Conservation (phyloP, 2,329 filamentous ascomycete species). For the Fusarium sp. region DNA sequence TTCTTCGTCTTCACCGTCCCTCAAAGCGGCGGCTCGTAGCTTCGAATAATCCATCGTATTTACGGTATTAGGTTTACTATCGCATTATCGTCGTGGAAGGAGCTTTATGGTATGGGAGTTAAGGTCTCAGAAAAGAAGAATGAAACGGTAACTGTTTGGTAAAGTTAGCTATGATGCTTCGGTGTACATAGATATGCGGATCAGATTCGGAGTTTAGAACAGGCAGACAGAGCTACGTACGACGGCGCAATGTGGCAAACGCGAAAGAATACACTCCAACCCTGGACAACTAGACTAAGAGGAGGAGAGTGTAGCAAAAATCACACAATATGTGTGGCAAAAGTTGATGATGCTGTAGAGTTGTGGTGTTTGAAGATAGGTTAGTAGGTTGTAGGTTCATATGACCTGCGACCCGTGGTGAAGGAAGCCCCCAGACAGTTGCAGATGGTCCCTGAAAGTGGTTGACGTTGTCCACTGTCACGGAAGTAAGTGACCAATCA, state of each 20-base stretch:
- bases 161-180: conserved; percentile 10
- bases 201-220: conserved; percentile 9
- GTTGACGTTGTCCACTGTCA: conserved; percentile 27
- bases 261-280: not conserved
- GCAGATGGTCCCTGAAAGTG: conserved; percentile 30
- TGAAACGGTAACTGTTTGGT: not conserved
- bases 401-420: conserved; percentile 25
- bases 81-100: conserved; percentile 30
- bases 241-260: conserved; percentile 21
- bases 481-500: conserved; percentile 19
- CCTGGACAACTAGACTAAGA: not conserved
- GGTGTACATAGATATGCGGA: not conserved
- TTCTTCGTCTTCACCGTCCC: conserved; percentile 89
- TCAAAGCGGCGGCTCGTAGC: conserved; percentile 87
- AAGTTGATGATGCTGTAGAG: conserved; percentile 13
- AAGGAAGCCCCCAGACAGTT: conserved; percentile 21
- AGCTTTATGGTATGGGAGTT: not conserved
- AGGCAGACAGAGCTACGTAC: conserved; percentile 40
- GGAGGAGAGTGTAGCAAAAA: not conserved
- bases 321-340: conserved; percentile 13
- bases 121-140: not conserved
- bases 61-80: conserved; percentile 18
- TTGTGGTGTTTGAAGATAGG: conserved; percentile 9
- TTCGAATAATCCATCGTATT: conserved; percentile 75
- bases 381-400: conserved; percentile 3